A percentile compares a stretch with the other conserved stretches of the same genome.
These are phyloP conservation scores for Phyllosticta capitalensis DNA, from an alignment of 2,329 filamentous ascomycete genomes.

Conservation along the genomic window DNA sequence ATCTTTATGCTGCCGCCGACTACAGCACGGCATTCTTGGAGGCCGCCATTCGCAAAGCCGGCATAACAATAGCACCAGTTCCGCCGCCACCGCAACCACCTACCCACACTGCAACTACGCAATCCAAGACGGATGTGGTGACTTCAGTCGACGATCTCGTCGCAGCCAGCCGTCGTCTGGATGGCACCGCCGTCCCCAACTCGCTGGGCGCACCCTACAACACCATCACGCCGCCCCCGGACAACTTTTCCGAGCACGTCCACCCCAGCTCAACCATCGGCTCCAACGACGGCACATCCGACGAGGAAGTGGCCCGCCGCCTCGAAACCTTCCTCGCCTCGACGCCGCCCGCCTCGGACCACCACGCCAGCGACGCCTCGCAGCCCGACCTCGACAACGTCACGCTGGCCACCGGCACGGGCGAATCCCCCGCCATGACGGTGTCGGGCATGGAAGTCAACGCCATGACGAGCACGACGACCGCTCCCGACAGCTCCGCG, in stretches of 20 bases:
- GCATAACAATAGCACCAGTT: constrained; percentile 56
- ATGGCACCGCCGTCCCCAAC: constrained; percentile 12
- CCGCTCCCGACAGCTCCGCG: not conserved
- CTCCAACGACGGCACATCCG: constrained; percentile 20
- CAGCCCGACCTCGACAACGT: constrained; percentile 13
- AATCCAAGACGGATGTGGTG: constrained; percentile 14
- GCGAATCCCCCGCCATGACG: constrained; percentile 30
- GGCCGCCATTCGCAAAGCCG: constrained; percentile 77
- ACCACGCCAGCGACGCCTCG: constrained; percentile 20
- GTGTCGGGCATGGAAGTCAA: constrained; percentile 3
- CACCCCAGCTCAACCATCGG: constrained; percentile 22
- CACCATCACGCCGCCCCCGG: constrained; percentile 32
- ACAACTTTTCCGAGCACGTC: constrained; percentile 18
- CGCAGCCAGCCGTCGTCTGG: constrained; percentile 34
- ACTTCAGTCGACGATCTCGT: constrained; percentile 38
- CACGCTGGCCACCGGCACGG: not conserved
- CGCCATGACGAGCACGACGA: not conserved
- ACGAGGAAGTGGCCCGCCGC: constrained; percentile 38
- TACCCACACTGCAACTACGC: constrained; percentile 10
- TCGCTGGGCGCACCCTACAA: constrained; percentile 3
- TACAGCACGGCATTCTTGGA: constrained; percentile 94
- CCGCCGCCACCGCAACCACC: constrained; percentile 16
- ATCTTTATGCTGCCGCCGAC: constrained; percentile 89
- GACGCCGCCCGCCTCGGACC: constrained; percentile 37
- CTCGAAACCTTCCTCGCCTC: constrained; percentile 42